Percentiles rank a stretch among this genome's conserved stretches.
Evolutionary conservation across 768 basidiomycete species (phyloP).

Genomic region (Phanerochaete carnosa): DNA sequence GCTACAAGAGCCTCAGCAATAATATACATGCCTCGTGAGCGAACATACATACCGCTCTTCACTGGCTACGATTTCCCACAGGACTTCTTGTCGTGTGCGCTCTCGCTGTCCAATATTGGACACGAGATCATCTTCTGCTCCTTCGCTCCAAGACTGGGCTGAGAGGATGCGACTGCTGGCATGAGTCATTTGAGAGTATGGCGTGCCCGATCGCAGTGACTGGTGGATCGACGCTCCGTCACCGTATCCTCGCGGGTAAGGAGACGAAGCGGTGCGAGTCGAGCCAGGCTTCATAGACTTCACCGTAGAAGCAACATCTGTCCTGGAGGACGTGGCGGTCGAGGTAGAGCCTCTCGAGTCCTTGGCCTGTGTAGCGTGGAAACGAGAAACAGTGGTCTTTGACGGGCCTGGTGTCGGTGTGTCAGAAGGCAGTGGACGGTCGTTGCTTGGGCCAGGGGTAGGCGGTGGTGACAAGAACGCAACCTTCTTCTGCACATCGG

Average conservation of each 20-base stretch:
- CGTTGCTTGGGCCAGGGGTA: slow-evolving; percentile 50
- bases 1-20: slow-evolving; percentile 41
- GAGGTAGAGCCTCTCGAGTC: slow-evolving; percentile 67
- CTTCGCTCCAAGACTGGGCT: slow-evolving; percentile 88
- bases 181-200: slow-evolving; percentile 76
- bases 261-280: slow-evolving; percentile 56
- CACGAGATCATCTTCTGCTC: slow-evolving; percentile 91
- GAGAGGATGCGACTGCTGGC: slow-evolving; percentile 70
- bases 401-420: slow-evolving; percentile 30
- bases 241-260: slow-evolving; percentile 49
- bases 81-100: slow-evolving; percentile 91
- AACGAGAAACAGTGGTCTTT: slow-evolving; percentile 75
- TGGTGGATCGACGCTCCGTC: slow-evolving; percentile 51
- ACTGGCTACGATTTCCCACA: slow-evolving; percentile 95
- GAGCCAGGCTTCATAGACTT: slow-evolving; percentile 50
- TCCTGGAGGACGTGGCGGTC: slow-evolving; percentile 62
- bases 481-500: slow-evolving; percentile 77
- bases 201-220: slow-evolving; percentile 77
- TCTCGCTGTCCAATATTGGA: slow-evolving; percentile 91
- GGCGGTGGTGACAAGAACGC: slow-evolving; percentile 83
- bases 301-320: slow-evolving; percentile 46
- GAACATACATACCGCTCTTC: slow-evolving; percentile 74
- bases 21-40: background rate
- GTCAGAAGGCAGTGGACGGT: slow-evolving; percentile 51
- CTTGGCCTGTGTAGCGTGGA: slow-evolving; percentile 70